Base-by-base conservation (phyloP, 2,329 filamentous ascomycete species). In the Aureobasidium leucospermi region DNA sequence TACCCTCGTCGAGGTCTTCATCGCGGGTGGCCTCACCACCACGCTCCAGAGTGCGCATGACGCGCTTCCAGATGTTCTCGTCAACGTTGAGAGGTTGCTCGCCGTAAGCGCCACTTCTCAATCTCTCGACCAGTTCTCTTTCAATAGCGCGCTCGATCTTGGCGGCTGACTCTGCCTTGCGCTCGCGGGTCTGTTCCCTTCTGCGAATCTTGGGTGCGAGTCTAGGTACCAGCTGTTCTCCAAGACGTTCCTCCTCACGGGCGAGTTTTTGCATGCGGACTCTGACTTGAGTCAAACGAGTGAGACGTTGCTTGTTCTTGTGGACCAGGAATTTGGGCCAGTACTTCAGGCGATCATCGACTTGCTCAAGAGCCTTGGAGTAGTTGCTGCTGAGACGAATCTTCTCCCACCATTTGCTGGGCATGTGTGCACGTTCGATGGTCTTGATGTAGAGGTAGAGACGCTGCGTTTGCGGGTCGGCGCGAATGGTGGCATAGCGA, bases 401-500 rank as follows among this genome's bases (percentile, higher is more conserved):
- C 66, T 87, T 86, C 77, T 97, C 91, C 94, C 94, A 99, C 78
- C 93, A 85, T 75, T 96, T 95, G 61, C 85, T 87, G 1, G 93
- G 94, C 75, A 93, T 83, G 74, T 92, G 93, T 11, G 88, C 82
- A 63, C 94, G 89, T 78, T 96, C 91, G 66, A 92, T 84, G 4
- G 90, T 94, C 79, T 96, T 97, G 82, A 96, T 96, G 81, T 96
- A 97, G 60, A 97, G 86, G 77, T 96, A 97, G 63, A 97, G 82
- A 8, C 85, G 85, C 63, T 89, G 88, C 57, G 89, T 92, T 62
- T 86, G 78, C 7, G 91, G 87, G 69, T 95, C 85, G 58, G 89
- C 84, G 65, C 93, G 88, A 62, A 97, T 85, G 8, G 93, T 97
- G 62, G 93, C 93, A 80, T 97, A 96, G 62, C 91, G 85, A 41